Base-by-base conservation (phyloP, 2,329 filamentous ascomycete species). In the Thermothelomyces thermophilus region DNA sequence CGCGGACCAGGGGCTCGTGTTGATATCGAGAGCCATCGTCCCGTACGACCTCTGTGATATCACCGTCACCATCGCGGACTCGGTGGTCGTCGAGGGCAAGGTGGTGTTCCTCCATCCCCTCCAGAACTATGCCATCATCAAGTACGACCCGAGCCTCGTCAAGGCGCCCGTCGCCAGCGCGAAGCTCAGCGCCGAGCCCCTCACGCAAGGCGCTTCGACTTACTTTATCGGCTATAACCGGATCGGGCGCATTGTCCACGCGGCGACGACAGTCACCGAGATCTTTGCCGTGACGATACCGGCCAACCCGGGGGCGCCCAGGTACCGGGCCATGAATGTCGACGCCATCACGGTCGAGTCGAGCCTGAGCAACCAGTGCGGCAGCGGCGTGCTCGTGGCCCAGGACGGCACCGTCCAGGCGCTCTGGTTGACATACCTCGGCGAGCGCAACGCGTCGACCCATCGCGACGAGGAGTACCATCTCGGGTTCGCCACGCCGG, bases 161-260 rank as follows among this genome's bases (percentile, higher is more conserved):
- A 82, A 95, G 62, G 93, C 91, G 2, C 90, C 93, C 0, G 90
- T 98, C 11, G 81, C 90, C 72, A 91, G 87, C 56, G 93, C 94
- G 4, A 87, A 82, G 60, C 77, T 98, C 43, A 89, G 89, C 62
- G 82, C 76, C 5, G 82, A 87, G 49, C 82, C 83, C 60, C 89
- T 97, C 65, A 90, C 89, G 45, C 93, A 97, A 71, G 93, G 93
- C 31, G 88, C 90, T 42, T 86, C 91, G 50, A 96, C 90, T 0
- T 90, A 95, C 58, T 98, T 98, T 69, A 86, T 98, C 56, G 94
- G 93, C n/a, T 94, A 95, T 73, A 98, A 98, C 65, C 84, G 94
- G 58, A 97, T 96, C 58, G 85, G 91, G 54, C 83, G 91, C 31
- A 88, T 96, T 35, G 91, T 97, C 3, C 88, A 96, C 59, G 87